Evolutionary conservation across 2,329 filamentous ascomycete species (phyloP).

Genomic region (Myriosclerotinia duriaeana): DNA sequence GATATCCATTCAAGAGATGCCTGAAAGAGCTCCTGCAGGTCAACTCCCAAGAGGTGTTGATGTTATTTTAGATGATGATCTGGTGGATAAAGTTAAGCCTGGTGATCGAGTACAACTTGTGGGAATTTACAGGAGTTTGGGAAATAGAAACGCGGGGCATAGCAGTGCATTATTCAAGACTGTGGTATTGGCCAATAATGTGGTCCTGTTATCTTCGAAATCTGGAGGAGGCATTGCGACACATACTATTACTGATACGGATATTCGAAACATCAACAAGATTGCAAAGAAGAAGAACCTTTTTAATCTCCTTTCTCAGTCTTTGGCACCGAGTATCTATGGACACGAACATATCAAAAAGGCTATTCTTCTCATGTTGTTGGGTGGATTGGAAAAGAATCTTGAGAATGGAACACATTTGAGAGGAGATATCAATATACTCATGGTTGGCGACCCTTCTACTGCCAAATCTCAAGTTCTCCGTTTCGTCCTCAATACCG

Average conservation of each 20-base stretch:
- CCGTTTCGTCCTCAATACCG: constrained; percentile 95
- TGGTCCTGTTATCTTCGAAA: constrained; percentile 92
- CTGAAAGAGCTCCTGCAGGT: constrained; percentile 89
- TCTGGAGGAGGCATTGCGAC: constrained; percentile 92
- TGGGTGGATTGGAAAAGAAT: constrained; percentile 98
- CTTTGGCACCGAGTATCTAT: constrained; percentile 92
- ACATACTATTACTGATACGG: constrained; percentile 88
- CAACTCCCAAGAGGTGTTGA: constrained; percentile 94
- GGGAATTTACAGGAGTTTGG: constrained; percentile 91
- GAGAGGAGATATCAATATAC: constrained; percentile 96
- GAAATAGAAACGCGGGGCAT: constrained; percentile 87
- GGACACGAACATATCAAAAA: constrained; percentile 98
- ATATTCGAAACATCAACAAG: constrained; percentile 99
- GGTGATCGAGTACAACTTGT: constrained; percentile 95
- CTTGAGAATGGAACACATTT: constrained; percentile 96
- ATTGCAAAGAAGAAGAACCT: constrained; percentile 91
- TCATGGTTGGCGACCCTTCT: constrained; percentile 98
- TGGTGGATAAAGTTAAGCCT: constrained; percentile 92
- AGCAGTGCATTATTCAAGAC: constrained; percentile 95
- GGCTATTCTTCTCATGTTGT: constrained; percentile 89
- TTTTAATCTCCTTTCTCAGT: constrained; percentile 90
- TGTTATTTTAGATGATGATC: constrained; percentile 92
- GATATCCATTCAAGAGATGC: constrained; percentile 99
- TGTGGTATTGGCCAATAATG: constrained; percentile 87
- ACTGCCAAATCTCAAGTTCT: constrained; percentile 98